Percentiles rank a stretch among this genome's conserved stretches.
These are phyloP conservation scores for Kurtzmaniella quercitrusa DNA, from an alignment of 1,139 yeast genomes.

Conservation along the genomic window DNA sequence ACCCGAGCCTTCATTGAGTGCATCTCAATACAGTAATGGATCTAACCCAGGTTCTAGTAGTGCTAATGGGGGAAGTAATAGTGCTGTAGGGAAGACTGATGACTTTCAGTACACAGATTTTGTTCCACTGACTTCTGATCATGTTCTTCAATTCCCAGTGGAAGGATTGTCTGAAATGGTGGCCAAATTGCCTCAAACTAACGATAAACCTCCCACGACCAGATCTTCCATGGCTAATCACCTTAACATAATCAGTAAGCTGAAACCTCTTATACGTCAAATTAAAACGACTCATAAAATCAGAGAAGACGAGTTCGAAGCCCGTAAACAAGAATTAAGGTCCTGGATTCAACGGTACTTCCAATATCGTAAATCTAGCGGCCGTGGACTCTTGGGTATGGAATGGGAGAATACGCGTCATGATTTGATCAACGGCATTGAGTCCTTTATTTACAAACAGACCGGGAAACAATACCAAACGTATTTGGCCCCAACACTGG, in stretches of 20 bases:
- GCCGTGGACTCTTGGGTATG: conserved; percentile 36
- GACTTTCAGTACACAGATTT: background rate
- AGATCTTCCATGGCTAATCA: conserved; percentile 18
- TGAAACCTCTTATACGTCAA: conserved; percentile 27
- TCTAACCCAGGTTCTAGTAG: background rate
- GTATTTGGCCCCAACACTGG: conserved; percentile 5
- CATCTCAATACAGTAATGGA: background rate
- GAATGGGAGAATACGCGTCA: conserved; percentile 46
- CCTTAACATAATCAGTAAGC: conserved; percentile 19
- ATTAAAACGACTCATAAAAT: conserved; percentile 28
- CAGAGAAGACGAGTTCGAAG: conserved; percentile 26
- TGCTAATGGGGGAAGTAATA: no score
- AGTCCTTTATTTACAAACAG: conserved; percentile 29
- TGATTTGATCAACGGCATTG: conserved; percentile 37
- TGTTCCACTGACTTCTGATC: conserved; percentile 4
- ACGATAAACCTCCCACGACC: conserved; percentile 9
- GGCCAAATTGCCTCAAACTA: conserved; percentile 7
- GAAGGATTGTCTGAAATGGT: conserved; percentile 14
- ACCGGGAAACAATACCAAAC: conserved; percentile 23
- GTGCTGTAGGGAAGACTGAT: background rate
- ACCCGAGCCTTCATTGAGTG: background rate
- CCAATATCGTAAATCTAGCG: conserved; percentile 35
- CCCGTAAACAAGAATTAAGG: conserved; percentile 23
- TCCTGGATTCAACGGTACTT: conserved; percentile 36
- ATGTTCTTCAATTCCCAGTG: conserved; percentile 19